These are phyloP conservation scores for Blattamonas nauphoetae DNA, from an alignment of 78 protist genomes.

Conservation along the genomic window DNA sequence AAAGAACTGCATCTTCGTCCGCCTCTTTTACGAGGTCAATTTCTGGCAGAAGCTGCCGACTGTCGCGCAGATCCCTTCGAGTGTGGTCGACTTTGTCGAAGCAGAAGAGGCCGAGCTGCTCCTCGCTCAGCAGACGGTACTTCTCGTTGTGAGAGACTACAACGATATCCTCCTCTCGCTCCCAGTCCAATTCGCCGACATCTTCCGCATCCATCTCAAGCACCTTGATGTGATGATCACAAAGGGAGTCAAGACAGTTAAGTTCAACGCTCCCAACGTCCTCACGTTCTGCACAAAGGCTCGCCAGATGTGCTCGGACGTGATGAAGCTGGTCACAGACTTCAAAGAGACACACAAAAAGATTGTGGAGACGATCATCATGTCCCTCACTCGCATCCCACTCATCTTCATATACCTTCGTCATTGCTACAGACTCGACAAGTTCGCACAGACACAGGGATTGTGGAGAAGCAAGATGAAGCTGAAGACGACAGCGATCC, in stretches of 20 bases:
- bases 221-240: not conserved
- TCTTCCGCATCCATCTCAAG: not conserved
- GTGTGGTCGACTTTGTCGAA: slow-evolving; percentile 12
- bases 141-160: slow-evolving; percentile 56
- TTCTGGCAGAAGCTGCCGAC: slow-evolving; percentile 39
- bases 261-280: slow-evolving; percentile 3
- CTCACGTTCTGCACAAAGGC: not conserved
- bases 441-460: slow-evolving; percentile 37
- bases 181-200: not conserved
- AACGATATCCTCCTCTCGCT: slow-evolving; percentile 29
- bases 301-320: not conserved
- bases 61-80: slow-evolving; percentile 28
- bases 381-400: slow-evolving; percentile 14
- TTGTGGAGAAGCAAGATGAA: not conserved
- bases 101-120: slow-evolving; percentile 34
- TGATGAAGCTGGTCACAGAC: slow-evolving; percentile 11
- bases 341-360: slow-evolving; percentile 23
- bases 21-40: slow-evolving; percentile 41
- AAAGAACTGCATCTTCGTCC: not conserved
- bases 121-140: slow-evolving; percentile 44
- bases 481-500: slow-evolving; percentile 26
- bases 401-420: slow-evolving; percentile 35
- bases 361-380: not conserved
- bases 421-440: slow-evolving; percentile 40
- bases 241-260: not conserved